Base-by-base conservation (phyloP, 805 yeast species). In the Myxozyma geophila region DNA sequence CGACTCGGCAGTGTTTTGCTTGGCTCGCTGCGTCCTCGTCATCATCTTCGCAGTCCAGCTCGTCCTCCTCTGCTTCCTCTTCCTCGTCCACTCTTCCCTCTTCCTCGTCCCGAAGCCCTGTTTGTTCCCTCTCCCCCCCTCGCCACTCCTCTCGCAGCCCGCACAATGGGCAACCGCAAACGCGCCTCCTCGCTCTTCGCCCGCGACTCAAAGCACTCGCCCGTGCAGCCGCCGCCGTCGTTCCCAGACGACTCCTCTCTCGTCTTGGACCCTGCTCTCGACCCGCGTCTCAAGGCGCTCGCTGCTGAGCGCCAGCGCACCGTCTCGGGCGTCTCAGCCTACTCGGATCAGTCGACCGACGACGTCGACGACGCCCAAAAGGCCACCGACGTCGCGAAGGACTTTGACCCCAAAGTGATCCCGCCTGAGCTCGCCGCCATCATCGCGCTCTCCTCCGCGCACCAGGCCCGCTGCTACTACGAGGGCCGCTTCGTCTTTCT, bases 341-440 rank as follows among this genome's bases (percentile, higher is more conserved):
- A 39, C n/a, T 46, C 59, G 28, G 46, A 40, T 48, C 56, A 23
- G 21, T 41, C 57, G 37, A n/a, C 17, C 46, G 49, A 52, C 59
- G 36, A 33, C 54, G 36, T 35, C 46, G 41, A 41, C 54, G 50
- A 43, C 50, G n/a, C 10, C 15, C 28, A 21, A 37, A 37, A 51
- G 21, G 21, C 35, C 6, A n/a, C 54, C 36, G 63, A 23, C 19
- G 48, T 54, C 44, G 40, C 55, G 13, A 36, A 33, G 10, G 66
- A 58, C 47, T 53, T 53, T 37, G 68, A 64, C 69, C 75, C 60
- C 7, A 74, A 75, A 60, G 73, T 71, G 58, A 72, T 79, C 17
- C 89, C 92, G 0, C 83, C 84, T 15, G 93, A 89, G 72, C 79
- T 90, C 72, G 75, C 85, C 15, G 96, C 96, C 0, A 81, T 89